phyloP scores from a whole-genome alignment of 1,139 yeast genomes.

The Yamadazyma oceani region DNA sequence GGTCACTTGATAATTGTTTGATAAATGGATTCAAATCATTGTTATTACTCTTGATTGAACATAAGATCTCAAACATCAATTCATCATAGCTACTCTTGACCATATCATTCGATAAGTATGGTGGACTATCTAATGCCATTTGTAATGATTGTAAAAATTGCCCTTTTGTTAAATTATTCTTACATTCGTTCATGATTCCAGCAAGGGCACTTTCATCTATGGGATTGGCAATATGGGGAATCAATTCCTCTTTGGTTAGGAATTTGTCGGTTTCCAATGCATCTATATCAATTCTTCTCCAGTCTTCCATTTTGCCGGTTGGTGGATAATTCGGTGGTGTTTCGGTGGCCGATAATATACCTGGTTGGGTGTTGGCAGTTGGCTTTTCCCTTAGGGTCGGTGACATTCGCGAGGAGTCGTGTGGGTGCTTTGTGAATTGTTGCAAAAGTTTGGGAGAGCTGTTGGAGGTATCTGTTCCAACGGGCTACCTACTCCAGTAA shows the following conservation, averaged over 20 bases:
- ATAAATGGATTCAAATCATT: conserved; percentile 64
- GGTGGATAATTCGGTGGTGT: no score
- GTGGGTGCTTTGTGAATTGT: no score
- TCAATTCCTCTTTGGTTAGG: conserved; percentile 61
- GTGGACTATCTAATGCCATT: conserved; percentile 68
- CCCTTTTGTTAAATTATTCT: conserved; percentile 69
- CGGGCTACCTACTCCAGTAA: no score
- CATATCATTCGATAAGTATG: conserved; percentile 71
- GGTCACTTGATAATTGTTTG: conserved; percentile 55
- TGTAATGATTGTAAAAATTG: conserved; percentile 66
- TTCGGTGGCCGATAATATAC: no score
- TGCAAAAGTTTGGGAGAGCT: no score
- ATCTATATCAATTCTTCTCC: conserved; percentile 90
- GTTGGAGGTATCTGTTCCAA: no score
- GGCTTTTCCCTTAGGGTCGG: no score
- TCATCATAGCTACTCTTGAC: conserved; percentile 50
- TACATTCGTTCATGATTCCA: conserved; percentile 55
- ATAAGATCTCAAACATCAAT: conserved; percentile 72
- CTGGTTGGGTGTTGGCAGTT: no score
- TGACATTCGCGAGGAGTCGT: no score
- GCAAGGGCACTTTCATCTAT: conserved; percentile 53
- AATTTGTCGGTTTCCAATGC: conserved; percentile 82
- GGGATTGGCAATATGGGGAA: conserved; percentile 52
- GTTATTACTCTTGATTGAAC: conserved; percentile 65
- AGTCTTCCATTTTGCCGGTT: conserved; percentile 36